Conservation (phyloP, 1,284 basidiomycete species). For the Trametes pubescens region DNA sequence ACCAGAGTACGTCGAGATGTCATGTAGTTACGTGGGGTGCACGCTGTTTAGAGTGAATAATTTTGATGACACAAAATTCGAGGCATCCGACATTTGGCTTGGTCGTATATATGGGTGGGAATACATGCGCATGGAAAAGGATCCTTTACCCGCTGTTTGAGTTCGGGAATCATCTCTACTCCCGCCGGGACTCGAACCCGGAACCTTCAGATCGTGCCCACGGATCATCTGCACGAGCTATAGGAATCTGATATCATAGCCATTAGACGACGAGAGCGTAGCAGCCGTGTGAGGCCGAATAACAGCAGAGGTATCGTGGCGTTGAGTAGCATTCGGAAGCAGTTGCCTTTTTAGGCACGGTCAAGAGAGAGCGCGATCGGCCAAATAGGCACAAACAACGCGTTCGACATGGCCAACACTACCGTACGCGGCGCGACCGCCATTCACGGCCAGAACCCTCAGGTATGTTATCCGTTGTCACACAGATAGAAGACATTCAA, state of each 20-base stretch:
- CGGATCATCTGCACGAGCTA: conserved; percentile 10
- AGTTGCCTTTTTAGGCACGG: conserved; percentile 6
- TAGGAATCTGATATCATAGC: conserved; percentile 18
- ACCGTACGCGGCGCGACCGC: conserved; percentile 83
- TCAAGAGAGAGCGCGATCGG: background rate
- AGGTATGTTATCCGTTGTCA: conserved; percentile 54
- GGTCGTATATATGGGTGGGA: no score
- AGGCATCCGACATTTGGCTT: no score
- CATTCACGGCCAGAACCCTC: conserved; percentile 96
- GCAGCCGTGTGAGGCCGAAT: no score
- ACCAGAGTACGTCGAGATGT: background rate
- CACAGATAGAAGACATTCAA: conserved; percentile 21
- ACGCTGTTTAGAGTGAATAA: background rate
- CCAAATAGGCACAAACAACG: conserved; percentile 40
- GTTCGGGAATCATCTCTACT: background rate
- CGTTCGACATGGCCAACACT: conserved; percentile 83
- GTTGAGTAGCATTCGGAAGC: background rate
- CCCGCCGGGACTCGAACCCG: conserved; percentile 12
- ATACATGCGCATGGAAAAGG: background rate
- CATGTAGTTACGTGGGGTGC: background rate
- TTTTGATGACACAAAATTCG: background rate
- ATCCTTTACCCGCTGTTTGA: background rate
- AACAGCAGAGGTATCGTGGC: background rate
- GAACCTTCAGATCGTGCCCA: conserved; percentile 8
- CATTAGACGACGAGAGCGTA: conserved; percentile 15